Evolutionary conservation across 2,329 filamentous ascomycete genomes (phyloP).

Genomic region (Fusarium duplospermum): DNA sequence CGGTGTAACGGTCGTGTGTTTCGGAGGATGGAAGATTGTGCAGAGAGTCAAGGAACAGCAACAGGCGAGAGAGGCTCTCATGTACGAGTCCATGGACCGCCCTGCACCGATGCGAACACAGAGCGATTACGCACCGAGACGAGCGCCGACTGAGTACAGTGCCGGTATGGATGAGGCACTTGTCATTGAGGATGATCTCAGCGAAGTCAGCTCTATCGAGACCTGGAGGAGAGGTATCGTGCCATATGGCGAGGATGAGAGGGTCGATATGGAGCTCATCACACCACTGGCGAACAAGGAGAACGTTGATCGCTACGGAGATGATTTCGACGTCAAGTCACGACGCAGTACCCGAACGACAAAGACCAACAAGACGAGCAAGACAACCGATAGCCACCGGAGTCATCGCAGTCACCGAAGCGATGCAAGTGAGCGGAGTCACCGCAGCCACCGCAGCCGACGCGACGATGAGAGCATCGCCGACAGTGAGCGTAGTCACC

Average conservation of each 20-base stretch:
- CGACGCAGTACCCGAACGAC: constrained; percentile 49
- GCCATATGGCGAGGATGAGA: constrained; percentile 59
- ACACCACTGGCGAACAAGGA: constrained; percentile 65
- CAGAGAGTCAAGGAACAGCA: constrained; percentile 76
- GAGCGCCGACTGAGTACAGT: constrained; percentile 47
- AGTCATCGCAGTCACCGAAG: constrained; percentile 40
- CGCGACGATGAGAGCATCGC: constrained; percentile 50
- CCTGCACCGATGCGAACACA: constrained; percentile 44
- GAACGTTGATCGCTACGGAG: constrained; percentile 49
- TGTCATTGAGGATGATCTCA: constrained; percentile 68
- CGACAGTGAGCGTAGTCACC: constrained; percentile 51
- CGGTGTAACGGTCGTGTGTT: constrained; percentile 94
- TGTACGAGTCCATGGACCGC: constrained; percentile 43
- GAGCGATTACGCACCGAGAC: constrained; percentile 42
- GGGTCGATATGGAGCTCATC: constrained; percentile 67
- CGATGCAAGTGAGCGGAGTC: constrained; percentile 37
- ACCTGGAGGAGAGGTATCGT: constrained; percentile 68
- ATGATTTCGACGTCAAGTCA: constrained; percentile 56
- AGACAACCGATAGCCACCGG: constrained; percentile 46
- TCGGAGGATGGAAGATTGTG: constrained; percentile 97
- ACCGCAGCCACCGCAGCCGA: constrained; percentile 9
- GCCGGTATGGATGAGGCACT: constrained; percentile 64
- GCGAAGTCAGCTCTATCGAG: constrained; percentile 69
- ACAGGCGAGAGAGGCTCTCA: constrained; percentile 45
- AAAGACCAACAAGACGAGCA: constrained; percentile 43